phyloP scores from a whole-genome alignment of 1,284 basidiomycete genomes.

The Mycosarcoma maydis region DNA sequence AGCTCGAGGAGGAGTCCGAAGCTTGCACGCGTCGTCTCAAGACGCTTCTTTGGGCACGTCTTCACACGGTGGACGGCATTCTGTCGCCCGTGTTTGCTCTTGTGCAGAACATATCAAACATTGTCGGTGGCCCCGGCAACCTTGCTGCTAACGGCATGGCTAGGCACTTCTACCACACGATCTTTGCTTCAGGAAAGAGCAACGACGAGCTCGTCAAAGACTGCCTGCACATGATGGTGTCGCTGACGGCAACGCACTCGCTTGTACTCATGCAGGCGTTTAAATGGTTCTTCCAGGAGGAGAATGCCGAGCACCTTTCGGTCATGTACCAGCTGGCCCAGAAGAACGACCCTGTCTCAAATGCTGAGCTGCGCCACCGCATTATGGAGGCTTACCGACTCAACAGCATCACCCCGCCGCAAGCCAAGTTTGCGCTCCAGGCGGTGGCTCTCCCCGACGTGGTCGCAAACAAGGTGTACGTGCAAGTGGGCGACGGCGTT shows the following conservation, averaged over 20 bases:
- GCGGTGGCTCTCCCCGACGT: conserved; percentile 23
- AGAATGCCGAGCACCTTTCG: conserved; percentile 27
- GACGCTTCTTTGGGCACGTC: conserved; percentile 41
- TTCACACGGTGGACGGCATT: conserved; percentile 37
- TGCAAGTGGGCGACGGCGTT: conserved; percentile 38
- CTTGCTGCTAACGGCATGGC: conserved; percentile 34
- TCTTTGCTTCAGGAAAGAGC: conserved; percentile 40
- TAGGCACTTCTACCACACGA: conserved; percentile 42
- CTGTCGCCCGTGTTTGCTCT: conserved; percentile 33
- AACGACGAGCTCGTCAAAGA: conserved; percentile 42
- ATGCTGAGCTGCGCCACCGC: conserved; percentile 29
- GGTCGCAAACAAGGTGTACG: conserved; percentile 23
- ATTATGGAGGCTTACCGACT: conserved; percentile 45
- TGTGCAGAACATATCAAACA: conserved; percentile 42
- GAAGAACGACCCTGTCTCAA: conserved; percentile 30
- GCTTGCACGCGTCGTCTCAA: conserved; percentile 31
- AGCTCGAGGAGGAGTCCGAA: conserved; percentile 38
- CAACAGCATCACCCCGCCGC: conserved; percentile 34
- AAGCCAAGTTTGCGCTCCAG: conserved; percentile 35
- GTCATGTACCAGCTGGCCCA: conserved; percentile 30
- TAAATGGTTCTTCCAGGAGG: conserved; percentile 40
- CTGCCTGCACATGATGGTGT: conserved; percentile 45
- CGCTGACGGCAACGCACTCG: conserved; percentile 39
- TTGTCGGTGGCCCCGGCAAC: conserved; percentile 46
- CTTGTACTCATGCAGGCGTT: conserved; percentile 42